These are phyloP conservation scores for Breynia disticha DNA, from an alignment of 441 rosid genomes.

Conservation along the genomic window DNA sequence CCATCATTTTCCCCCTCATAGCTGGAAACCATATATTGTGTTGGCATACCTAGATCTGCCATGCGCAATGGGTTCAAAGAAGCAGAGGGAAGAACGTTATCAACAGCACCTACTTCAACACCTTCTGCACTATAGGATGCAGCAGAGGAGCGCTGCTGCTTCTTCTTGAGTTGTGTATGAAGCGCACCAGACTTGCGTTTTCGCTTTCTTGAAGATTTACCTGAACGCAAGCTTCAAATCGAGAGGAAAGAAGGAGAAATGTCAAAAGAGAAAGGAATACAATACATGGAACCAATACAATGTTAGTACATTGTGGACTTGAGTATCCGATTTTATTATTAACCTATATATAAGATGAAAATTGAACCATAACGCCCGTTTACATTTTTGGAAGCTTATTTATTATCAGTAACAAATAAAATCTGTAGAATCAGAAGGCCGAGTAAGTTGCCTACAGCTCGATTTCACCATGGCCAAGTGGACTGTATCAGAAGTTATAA, in stretches of 20 bases:
- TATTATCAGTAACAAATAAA: not conserved
- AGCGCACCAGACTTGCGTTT: conserved; percentile 64
- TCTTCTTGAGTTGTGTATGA: conserved; percentile 59
- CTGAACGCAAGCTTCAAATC: conserved; percentile 53
- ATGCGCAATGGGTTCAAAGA: conserved; percentile 25
- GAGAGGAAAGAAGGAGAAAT: conserved; percentile 10
- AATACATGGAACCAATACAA: not conserved
- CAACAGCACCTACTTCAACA: conserved; percentile 22
- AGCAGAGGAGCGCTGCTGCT: conserved; percentile 37
- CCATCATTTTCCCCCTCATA: conserved; percentile 27
- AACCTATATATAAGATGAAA: too few species aligned
- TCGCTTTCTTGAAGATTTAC: conserved; percentile 74
- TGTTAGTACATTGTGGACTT: too few species aligned
- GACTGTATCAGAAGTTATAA: not conserved
- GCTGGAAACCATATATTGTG: conserved; percentile 22
- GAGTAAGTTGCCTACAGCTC: not conserved
- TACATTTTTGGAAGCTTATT: not conserved
- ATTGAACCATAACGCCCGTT: too few species aligned
- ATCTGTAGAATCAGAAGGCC: not conserved
- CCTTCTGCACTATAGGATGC: conserved; percentile 22
- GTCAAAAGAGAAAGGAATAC: not conserved
- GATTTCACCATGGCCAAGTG: not conserved
- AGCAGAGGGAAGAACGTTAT: conserved; percentile 31
- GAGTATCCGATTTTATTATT: too few species aligned
- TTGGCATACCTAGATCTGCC: conserved; percentile 23